Evolutionary conservation across 2,329 filamentous ascomycete species (phyloP).

Genomic region (Ophiognomonia clavigignenti-juglandacearum): DNA sequence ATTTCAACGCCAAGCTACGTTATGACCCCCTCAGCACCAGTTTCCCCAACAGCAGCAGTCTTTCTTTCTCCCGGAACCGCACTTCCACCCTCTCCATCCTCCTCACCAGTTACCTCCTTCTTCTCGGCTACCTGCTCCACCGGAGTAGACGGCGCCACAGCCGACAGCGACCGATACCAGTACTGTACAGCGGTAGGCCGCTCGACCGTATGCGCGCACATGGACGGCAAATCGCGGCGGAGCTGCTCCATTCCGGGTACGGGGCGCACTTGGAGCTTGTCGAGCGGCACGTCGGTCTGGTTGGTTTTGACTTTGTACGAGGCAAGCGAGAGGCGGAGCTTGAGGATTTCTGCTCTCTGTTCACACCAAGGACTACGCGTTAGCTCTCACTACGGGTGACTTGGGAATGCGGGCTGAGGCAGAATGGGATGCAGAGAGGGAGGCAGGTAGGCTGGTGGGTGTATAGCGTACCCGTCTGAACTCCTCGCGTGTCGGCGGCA

Average conservation of each 20-base stretch:
- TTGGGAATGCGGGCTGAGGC: no score
- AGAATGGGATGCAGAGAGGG: background rate
- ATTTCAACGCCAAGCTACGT: no score
- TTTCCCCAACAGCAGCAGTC: no score
- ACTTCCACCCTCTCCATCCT: background rate
- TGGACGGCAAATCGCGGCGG: conserved; percentile 16
- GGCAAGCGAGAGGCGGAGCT: conserved; percentile 64
- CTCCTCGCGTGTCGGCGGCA: conserved; percentile 44
- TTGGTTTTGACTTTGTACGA: conserved; percentile 72
- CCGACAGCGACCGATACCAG: conserved; percentile 15
- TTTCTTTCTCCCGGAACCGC: background rate
- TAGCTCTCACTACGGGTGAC: no score
- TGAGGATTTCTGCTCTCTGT: conserved; percentile 61
- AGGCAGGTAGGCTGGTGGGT: background rate
- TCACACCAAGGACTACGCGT: background rate
- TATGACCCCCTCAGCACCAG: no score
- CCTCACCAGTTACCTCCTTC: conserved; percentile 12
- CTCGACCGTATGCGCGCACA: conserved; percentile 13
- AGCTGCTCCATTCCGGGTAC: conserved; percentile 18
- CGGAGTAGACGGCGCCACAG: background rate
- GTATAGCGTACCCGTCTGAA: conserved; percentile 41
- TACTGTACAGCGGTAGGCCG: conserved; percentile 14
- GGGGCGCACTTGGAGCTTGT: conserved; percentile 46
- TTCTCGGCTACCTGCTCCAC: conserved; percentile 1
- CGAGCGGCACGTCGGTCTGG: conserved; percentile 62